These are phyloP conservation scores for Torrubiella hemipterigena DNA, from an alignment of 2,329 filamentous ascomycete species.

Conservation along the genomic window DNA sequence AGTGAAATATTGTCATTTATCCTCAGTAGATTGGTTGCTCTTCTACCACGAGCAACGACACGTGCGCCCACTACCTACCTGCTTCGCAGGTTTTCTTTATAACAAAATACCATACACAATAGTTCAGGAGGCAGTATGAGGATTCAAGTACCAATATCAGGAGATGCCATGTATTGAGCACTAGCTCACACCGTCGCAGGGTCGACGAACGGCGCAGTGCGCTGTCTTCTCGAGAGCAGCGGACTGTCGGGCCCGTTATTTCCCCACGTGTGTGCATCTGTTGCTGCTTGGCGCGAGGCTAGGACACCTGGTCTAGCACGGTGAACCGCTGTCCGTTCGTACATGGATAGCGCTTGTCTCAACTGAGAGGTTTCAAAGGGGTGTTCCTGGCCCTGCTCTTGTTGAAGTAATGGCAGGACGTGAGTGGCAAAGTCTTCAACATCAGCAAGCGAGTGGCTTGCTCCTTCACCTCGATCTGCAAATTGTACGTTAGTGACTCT, in stretches of 20 bases:
- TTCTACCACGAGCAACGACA: no score
- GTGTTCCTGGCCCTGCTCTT: not conserved
- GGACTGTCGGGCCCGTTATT: constrained; percentile 24
- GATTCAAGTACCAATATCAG: no score
- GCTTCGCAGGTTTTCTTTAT: no score
- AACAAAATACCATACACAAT: no score
- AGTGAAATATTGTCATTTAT: no score
- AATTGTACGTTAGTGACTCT: constrained; percentile 3
- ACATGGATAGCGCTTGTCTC: constrained; percentile 20
- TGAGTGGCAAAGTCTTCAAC: constrained; percentile 29
- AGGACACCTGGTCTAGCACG: constrained; percentile 34
- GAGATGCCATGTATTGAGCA: no score
- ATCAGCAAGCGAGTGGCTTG: constrained; percentile 44
- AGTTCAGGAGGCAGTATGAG: no score
- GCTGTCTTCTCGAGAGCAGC: constrained; percentile 24
- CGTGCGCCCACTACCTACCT: no score
- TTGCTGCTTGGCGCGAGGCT: constrained; percentile 36
- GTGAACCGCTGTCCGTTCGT: constrained; percentile 30
- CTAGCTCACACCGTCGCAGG: no score
- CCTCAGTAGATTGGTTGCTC: no score
- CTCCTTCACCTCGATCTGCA: constrained; percentile 43
- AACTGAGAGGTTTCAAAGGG: constrained; percentile 6
- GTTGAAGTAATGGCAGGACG: constrained; percentile 13
- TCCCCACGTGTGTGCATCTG: constrained; percentile 41
- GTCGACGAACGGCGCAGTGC: constrained; percentile 19